Base-by-base conservation (phyloP, 1,284 basidiomycete species). In the Austroboletus novae-zelandiae region DNA sequence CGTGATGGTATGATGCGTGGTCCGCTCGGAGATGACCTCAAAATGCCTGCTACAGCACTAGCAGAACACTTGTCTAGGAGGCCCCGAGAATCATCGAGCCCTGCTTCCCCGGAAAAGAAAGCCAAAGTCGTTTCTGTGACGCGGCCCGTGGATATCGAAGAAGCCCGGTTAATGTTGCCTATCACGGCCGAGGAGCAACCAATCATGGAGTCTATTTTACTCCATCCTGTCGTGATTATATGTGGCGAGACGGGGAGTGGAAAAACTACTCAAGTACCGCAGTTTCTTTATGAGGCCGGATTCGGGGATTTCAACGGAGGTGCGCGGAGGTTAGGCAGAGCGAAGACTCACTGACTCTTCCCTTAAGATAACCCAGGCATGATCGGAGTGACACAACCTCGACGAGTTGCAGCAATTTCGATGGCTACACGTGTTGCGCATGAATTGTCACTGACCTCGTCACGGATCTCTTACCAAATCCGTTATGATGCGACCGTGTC, bases 221-320 rank as follows among this genome's bases (percentile, higher is more conserved):
- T 98, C 48, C 86, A 99, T 64, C 82, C 89, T 67, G 90, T 97
- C 20, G 85, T 94, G 40, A 81, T 99, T 46, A 91, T 99, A 48
- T 91, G 97, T 48, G 95, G 96, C 50, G 95, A 98, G 74, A 99
- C 97, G 7, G 97, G 97, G 52, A 96, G 92, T 63, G 97, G 97
- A 45, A 99, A 99, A 73, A 99, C 97, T 1, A 99, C 97, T 0
- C 97, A 99, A 69, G 86, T 99, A 2, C 97, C 97, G 4, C 97
- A 99, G 66, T 97, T 96, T 69, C 73, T 98, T 40, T 95, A 90
- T 61, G 97, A 99, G 70, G 92, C 91, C n/a, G 97, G 94, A 0
- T 99, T 96, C 65, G 97, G 94, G 1, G 81, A 83, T 49, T 77
- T 82, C 5, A 84, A 78, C 15, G 90, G 91, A 64, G 89, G 93